phyloP scores from a whole-genome alignment of 768 basidiomycete genomes.

The Xerocomellus dryophilus region DNA sequence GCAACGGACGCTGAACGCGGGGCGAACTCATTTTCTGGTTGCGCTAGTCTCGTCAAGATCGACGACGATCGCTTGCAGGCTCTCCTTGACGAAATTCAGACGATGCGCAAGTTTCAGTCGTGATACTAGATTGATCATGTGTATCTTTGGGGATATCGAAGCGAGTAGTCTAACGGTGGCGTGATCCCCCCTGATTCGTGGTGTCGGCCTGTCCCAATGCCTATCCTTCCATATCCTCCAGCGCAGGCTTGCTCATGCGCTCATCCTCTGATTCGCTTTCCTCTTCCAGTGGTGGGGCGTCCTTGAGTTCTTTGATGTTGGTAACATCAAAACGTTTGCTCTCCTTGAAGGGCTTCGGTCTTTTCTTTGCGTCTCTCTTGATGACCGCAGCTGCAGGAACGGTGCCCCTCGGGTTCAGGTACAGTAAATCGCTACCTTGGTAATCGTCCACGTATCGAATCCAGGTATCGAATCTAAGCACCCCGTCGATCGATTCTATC shows the following conservation, averaged over 20 bases:
- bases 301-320: slow-evolving; percentile 31
- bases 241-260: slow-evolving; percentile 37
- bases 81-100: slow-evolving; percentile 83
- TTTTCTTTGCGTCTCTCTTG: slow-evolving; percentile 48
- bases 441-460: slow-evolving; percentile 73
- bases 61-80: slow-evolving; percentile 85
- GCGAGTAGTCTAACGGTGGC: slow-evolving; percentile 5
- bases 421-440: slow-evolving; percentile 71
- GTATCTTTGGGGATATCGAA: background rate
- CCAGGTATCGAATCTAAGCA: slow-evolving; percentile 78
- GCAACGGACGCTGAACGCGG: background rate
- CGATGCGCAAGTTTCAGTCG: slow-evolving; percentile 86
- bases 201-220: background rate
- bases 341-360: slow-evolving; percentile 65
- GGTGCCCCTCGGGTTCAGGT: slow-evolving; percentile 71
- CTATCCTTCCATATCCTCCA: slow-evolving; percentile 53
- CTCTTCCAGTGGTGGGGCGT: slow-evolving; percentile 30
- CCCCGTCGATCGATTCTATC: background rate
- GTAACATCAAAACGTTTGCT: slow-evolving; percentile 67
- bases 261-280: slow-evolving; percentile 46
- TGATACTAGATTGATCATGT: slow-evolving; percentile 31
- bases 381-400: slow-evolving; percentile 72
- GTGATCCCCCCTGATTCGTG: background rate
- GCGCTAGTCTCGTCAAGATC: slow-evolving; percentile 73
- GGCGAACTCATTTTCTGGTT: background rate